Conservation (phyloP, 2,329 filamentous ascomycete genomes). For the Tetracladium maxilliforme region DNA sequence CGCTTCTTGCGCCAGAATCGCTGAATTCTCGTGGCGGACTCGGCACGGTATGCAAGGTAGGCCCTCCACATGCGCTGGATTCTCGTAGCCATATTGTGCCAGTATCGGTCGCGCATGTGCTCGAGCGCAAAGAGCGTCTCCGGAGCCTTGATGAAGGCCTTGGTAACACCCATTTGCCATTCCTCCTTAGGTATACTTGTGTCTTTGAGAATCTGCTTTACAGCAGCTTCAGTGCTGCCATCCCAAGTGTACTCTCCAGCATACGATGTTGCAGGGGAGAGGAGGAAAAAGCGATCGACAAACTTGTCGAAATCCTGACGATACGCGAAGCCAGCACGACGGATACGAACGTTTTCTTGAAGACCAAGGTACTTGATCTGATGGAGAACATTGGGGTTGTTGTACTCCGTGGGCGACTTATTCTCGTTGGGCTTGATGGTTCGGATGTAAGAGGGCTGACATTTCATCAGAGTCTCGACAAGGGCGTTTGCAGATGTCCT, state of each 20-base stretch:
- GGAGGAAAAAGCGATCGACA: constrained; percentile 87
- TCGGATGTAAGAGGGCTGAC: constrained; percentile 91
- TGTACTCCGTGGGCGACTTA: constrained; percentile 90
- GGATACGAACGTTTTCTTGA: constrained; percentile 98
- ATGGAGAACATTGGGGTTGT: constrained; percentile 81
- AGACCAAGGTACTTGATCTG: constrained; percentile 98
- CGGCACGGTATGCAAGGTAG: constrained; percentile 80
- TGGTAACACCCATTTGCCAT: constrained; percentile 92
- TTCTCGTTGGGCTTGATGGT: constrained; percentile 99
- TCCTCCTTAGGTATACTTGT: constrained; percentile 91
- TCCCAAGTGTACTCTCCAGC: constrained; percentile 96
- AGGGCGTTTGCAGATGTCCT: constrained; percentile 88
- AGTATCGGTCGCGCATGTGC: constrained; percentile 94
- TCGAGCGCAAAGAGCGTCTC: constrained; percentile 94
- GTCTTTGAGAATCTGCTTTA: constrained; percentile 87
- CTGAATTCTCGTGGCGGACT: constrained; percentile 89
- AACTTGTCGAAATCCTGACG: constrained; percentile 97
- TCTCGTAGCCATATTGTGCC: constrained; percentile 98
- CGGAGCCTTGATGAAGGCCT: constrained; percentile 95
- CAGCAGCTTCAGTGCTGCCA: constrained; percentile 73
- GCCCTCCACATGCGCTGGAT: constrained; percentile 97
- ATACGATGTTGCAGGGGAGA: constrained; percentile 90
- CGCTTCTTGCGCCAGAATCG: constrained; percentile 91
- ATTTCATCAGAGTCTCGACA: constrained; percentile 92
- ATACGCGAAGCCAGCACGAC: constrained; percentile 90